Percentiles rank a stretch among this genome's conserved stretches.
These are phyloP conservation scores for Cadophora luteo-olivacea DNA, from an alignment of 2,329 filamentous ascomycete species.

Conservation along the genomic window DNA sequence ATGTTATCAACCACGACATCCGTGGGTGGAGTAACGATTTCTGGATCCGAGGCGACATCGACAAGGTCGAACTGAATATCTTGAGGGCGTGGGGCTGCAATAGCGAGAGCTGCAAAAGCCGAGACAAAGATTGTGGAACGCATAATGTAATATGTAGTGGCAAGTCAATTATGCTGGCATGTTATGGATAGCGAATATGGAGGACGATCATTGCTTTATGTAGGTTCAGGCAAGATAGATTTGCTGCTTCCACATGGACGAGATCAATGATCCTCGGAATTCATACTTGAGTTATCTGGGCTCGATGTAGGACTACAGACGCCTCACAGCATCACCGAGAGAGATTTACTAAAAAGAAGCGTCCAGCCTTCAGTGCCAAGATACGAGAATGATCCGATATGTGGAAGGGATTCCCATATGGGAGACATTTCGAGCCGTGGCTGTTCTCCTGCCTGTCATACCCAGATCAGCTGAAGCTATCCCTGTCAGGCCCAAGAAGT, in stretches of 20 bases:
- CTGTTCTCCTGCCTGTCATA: neutral
- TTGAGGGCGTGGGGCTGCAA: conserved; percentile 43
- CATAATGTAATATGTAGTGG: conserved; percentile 23
- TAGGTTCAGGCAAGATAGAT: neutral
- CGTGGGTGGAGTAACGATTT: conserved; percentile 41
- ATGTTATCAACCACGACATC: conserved; percentile 41
- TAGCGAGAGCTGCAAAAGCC: conserved; percentile 34
- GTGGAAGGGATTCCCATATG: neutral
- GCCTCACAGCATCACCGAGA: neutral
- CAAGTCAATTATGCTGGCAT: neutral
- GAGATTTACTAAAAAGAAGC: neutral
- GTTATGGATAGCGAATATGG: neutral
- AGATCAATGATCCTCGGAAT: neutral
- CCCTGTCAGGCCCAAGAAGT: neutral
- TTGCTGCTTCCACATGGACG: neutral
- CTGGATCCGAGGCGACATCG: conserved; percentile 44
- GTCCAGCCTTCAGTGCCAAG: neutral
- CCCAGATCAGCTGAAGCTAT: conserved; percentile 2
- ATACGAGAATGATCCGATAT: neutral
- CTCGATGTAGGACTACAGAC: conserved; percentile 1
- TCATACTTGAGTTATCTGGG: neutral
- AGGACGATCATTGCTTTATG: conserved; percentile 6
- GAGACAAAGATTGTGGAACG: conserved; percentile 32
- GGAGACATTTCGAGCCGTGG: neutral
- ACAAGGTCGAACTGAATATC: conserved; percentile 47